A percentile compares a stretch with the other conserved stretches of the same genome.
phyloP scores from a whole-genome alignment of 306 rosid genomes.

The Vicia faba region DNA sequence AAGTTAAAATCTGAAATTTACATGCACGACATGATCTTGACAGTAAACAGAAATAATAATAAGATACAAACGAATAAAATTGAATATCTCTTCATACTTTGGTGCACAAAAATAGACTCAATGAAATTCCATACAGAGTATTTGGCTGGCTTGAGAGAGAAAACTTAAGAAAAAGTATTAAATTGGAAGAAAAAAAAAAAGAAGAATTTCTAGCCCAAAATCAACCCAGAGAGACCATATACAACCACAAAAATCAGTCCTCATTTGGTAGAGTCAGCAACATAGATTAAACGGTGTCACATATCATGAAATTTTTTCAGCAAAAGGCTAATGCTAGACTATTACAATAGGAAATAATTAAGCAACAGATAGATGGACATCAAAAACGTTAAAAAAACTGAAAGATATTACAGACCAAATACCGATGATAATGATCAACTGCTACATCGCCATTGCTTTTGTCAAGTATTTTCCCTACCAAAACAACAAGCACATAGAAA shows the following conservation, averaged over 20 bases:
- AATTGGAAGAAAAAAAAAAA: not conserved
- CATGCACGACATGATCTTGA: not conserved
- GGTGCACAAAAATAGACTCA: conserved; percentile 9
- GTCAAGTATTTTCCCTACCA: conserved; percentile 68
- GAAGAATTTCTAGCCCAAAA: conserved; percentile 27
- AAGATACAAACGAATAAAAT: conserved; percentile 15
- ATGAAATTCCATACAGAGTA: conserved; percentile 14
- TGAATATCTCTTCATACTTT: conserved; percentile 15
- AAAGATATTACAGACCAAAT: conserved; percentile 59
- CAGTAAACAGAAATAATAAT: conserved; percentile 15
- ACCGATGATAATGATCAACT: conserved; percentile 88
- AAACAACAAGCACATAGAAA: conserved; percentile 34
- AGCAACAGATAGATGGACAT: conserved; percentile 3
- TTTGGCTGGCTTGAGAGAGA: conserved; percentile 24
- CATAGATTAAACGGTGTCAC: not conserved
- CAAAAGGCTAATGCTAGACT: not conserved
- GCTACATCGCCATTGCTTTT: conserved; percentile 85
- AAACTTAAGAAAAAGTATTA: not conserved
- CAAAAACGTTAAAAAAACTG: not conserved
- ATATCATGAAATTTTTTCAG: not conserved
- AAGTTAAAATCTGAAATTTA: conserved; percentile 23
- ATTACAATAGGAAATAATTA: not conserved
- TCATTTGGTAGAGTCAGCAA: not conserved
- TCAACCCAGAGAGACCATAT: conserved; percentile 3
- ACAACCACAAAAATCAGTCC: not conserved